Evolutionary conservation across 306 rosid species (phyloP), one percentile per base, ranked within the genome.

Genomic region (Oxytropis ochrocephala): DNA sequence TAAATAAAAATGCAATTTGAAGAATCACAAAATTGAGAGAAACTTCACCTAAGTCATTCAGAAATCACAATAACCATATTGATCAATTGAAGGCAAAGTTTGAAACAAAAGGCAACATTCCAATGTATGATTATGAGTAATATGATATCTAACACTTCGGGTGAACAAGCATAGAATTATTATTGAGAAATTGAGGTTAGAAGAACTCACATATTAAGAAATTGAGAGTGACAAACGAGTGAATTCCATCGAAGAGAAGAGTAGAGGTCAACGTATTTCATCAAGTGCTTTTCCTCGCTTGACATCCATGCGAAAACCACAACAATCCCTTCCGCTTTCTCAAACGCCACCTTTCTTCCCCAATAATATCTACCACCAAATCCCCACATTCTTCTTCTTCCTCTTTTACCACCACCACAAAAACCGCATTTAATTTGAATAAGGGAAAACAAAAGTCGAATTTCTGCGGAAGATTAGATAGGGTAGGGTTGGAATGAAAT

Each of bases 271-370:
- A 80, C 89, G 60, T 85, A 93, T 82, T 73, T 88, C 69, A 73
- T 85, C 77, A 93, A 51, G 43, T 90, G 91, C 81, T 67, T 77
- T 42, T 93, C 91, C 30, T 93, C 88, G 77, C 96, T 88, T 5
- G 93, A 90, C 96, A 90, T 86, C 98, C 96, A 93, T 21, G 91
- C 90, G 60, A 93, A 93, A 71, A 87, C 73, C 70, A 90, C 93
- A 13, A 93, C 93, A 58, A 90, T 86, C 44, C 98, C 96, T 56
- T 88, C 88, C 2, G 77, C 76, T 67, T 81, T 80, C 72, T 73
- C 90, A 19, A 30, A 49, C 50, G 44, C 59, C 44, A 88, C 78
- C 70, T 85, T 90, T 67, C 90, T 85, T 51, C 90, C 96, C 98
- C 98, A 93, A 47, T 85, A 88, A 75, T 75, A 90, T 64, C 86